Base-by-base conservation (phyloP, 139 green algal genomes). In the Coelastrella sp. region DNA sequence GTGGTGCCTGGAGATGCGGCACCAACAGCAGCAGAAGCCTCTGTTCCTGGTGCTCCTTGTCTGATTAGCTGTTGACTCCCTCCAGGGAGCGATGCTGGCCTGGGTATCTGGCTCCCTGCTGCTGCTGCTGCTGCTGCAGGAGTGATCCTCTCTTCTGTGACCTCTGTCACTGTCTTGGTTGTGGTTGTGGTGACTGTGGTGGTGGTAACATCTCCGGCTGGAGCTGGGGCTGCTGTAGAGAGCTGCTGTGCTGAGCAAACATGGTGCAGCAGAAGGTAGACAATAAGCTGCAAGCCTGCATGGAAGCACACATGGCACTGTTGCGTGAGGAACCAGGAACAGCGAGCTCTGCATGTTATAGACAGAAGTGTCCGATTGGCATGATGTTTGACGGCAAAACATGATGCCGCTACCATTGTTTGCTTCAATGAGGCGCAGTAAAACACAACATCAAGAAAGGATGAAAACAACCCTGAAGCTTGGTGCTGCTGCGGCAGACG, bases 91-190 rank as follows among this genome's bases (percentile, higher is more conserved):
- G n/a, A n/a, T n/a, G n/a, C n/a, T n/a, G 57, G 57, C 57, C 23
- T 66, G 57, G n/a, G n/a, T 34, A 11, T 9, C 21, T 66, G 57
- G 13, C 19, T 66, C 23, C 0, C n/a, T 43, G 2, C 64, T 15
- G 27, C 27, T 43, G 64, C 64, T 73, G 34, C 25, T 73, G 67
- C 35, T 53, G 67, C 67, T 76, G 34, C 13, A 27, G 72, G 25
- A 48, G 72, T 35, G 19, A 35, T 37, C 7, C 5, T n/a, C 41
- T 32, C 25, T 41, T 27, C 5, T 45, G 41, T 25, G 37, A 35
- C 41, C 30, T 27, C 5, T 63, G 41, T 25, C 38, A 35, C 71
- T 43, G 40, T 51, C 41, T 9, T 51, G 34, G 71, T 51, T 79
- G 71, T 51, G 19, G 53, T 57, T 57, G 48, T 57, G 1, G 48